Conservation (phyloP, 768 basidiomycete species). For the Pilatotrama ljubarskyi region DNA sequence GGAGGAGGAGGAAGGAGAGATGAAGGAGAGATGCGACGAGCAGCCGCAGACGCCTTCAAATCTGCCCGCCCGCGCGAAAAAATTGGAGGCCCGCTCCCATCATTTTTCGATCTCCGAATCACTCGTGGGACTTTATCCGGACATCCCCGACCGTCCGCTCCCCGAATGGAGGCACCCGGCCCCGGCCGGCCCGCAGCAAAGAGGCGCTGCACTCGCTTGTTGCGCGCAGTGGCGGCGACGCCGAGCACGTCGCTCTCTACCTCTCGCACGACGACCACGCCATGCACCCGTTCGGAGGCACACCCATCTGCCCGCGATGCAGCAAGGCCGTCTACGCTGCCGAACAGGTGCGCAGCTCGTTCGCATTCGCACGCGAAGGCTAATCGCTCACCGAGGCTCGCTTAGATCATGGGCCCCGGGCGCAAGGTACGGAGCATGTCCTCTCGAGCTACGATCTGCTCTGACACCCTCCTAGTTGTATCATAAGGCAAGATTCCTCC, state of each 20-base stretch:
- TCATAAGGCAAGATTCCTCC: constrained; percentile 57
- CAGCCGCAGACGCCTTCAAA: background rate
- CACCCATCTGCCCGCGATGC: constrained; percentile 73
- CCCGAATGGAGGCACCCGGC: constrained; percentile 3
- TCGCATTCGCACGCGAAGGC: background rate
- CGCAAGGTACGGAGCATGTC: constrained; percentile 61
- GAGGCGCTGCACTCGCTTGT: background rate
- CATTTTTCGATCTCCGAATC: constrained; percentile 45
- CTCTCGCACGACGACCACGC: background rate
- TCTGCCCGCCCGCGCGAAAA: constrained; percentile 9
- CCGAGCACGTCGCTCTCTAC: background rate
- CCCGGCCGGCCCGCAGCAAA: background rate
- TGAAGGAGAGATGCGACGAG: background rate
- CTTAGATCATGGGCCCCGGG: constrained; percentile 81
- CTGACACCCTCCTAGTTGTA: constrained; percentile 55
- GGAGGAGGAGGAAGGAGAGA: constrained; percentile 8
- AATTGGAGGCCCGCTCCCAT: constrained; percentile 18
- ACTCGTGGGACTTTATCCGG: constrained; percentile 27
- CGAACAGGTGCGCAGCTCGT: constrained; percentile 61
- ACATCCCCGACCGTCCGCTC: constrained; percentile 22
- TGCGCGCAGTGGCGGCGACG: background rate
- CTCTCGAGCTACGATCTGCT: constrained; percentile 7
- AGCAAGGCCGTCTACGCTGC: constrained; percentile 81
- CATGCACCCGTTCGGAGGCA: constrained; percentile 76
- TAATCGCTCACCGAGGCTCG: constrained; percentile 13